These are phyloP conservation scores for Lipomyces kockii DNA, from an alignment of 805 yeast genomes.

Conservation along the genomic window DNA sequence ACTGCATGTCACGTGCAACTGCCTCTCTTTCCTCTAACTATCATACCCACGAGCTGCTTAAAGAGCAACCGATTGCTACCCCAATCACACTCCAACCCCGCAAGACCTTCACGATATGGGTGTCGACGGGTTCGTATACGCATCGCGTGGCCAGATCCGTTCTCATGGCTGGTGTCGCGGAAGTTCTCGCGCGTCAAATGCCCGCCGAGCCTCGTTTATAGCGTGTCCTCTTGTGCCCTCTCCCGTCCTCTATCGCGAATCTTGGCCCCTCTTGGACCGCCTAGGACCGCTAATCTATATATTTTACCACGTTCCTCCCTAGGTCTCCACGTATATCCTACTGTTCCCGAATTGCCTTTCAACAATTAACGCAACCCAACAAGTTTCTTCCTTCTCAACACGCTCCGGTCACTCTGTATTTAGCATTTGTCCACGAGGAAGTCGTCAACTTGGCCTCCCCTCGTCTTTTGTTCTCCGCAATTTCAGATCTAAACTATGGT, in stretches of 20 bases:
- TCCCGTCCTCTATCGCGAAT: not conserved
- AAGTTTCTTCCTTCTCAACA: no score
- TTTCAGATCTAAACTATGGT: conserved; percentile 8
- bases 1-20: not conserved
- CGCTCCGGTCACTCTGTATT: no score
- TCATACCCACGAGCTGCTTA: not conserved
- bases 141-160: not conserved
- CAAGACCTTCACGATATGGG: not conserved
- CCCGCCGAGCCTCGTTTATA: not conserved
- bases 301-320: not conserved
- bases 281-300: not conserved
- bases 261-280: not conserved
- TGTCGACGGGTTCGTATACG: not conserved
- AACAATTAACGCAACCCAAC: not conserved
- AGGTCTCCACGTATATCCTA: not conserved
- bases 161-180: not conserved
- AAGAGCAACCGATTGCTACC: not conserved
- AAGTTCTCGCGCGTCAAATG: not conserved
- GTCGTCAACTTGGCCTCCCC: not conserved
- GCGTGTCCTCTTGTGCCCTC: not conserved
- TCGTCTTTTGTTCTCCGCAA: not conserved
- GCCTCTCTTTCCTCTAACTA: not conserved
- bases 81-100: not conserved
- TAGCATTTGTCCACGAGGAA: not conserved
- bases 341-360: not conserved